Evolutionary conservation across 2,329 filamentous ascomycete genomes (phyloP).

Genomic region (Nigrograna mackinnonii): DNA sequence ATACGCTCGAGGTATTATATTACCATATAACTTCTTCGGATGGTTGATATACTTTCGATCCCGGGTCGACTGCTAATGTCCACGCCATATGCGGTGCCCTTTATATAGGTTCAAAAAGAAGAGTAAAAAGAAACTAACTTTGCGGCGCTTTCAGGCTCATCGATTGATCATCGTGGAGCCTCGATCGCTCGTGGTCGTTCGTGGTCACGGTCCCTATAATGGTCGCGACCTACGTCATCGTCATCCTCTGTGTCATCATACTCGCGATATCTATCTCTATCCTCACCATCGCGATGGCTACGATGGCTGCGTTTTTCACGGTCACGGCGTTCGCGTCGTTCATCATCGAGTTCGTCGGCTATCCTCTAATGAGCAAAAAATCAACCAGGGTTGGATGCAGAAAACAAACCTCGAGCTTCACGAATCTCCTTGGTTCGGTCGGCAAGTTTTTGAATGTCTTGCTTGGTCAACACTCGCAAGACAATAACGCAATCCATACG

Average conservation of each 20-base stretch:
- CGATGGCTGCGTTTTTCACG: constrained; percentile 29
- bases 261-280: constrained; percentile 22
- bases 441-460: constrained; percentile 88
- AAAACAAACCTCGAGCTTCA: constrained; percentile 43
- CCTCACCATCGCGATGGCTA: constrained; percentile 33
- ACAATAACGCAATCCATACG: constrained; percentile 94
- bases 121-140: too few relatives aligned
- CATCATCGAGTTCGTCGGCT: too few relatives aligned
- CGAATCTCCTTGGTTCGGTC: constrained; percentile 79
- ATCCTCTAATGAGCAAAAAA: constrained; percentile 22
- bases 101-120: too few relatives aligned
- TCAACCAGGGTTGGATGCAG: too few relatives aligned
- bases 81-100: too few relatives aligned
- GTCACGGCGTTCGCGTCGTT: constrained; percentile 25
- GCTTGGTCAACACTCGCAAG: constrained; percentile 80
- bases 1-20: too few relatives aligned
- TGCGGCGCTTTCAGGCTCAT: too few relatives aligned
- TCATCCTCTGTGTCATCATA: constrained; percentile 34
- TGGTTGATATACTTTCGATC: too few relatives aligned
- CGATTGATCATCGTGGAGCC: constrained; percentile 28
- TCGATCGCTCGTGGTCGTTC: constrained; percentile 29
- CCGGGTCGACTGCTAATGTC: too few relatives aligned
- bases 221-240: constrained; percentile 19
- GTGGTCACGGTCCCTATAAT: constrained; percentile 20
- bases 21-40: too few relatives aligned